A percentile compares a stretch with the other conserved stretches of the same genome.
Evolutionary conservation across 495 filamentous ascomycete species (phyloP).

Genomic region (Massariosphaeria phaeospora): DNA sequence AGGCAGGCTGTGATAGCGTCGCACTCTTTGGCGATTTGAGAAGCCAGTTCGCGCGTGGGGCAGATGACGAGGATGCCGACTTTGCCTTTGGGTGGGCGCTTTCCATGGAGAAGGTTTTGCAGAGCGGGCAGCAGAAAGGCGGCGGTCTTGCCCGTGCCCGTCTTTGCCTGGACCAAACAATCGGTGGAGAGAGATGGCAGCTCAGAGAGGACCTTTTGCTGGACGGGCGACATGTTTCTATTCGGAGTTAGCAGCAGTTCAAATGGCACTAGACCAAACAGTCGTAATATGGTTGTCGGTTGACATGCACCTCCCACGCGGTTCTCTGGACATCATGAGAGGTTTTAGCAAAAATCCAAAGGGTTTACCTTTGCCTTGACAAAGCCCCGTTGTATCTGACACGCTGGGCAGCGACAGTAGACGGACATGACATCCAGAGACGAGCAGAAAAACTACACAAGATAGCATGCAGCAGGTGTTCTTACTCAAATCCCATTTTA

Average conservation of each 20-base stretch:
- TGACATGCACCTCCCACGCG: no score
- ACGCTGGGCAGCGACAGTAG: no score
- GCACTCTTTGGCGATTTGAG: constrained; percentile 61
- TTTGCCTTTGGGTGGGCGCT: constrained; percentile 40
- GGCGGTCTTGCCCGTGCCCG: constrained; percentile 35
- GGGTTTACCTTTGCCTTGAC: no score
- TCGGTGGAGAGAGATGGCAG: constrained; percentile 51
- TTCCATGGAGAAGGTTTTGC: constrained; percentile 30
- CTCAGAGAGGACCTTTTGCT: constrained; percentile 50
- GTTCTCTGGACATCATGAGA: no score
- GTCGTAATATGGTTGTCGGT: no score
- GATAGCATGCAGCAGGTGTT: constrained; percentile 4
- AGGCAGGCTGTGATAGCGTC: constrained; percentile 48
- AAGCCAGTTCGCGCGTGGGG: constrained; percentile 61
- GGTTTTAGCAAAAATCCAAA: no score
- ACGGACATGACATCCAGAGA: no score
- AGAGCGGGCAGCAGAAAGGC: constrained; percentile 30
- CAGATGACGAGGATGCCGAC: constrained; percentile 61
- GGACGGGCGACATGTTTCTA: constrained; percentile 52
- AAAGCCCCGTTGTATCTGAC: no score
- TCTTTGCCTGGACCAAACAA: constrained; percentile 43
- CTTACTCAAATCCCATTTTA: constrained; percentile 31
- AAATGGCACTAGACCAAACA: no score
- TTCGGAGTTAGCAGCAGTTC: constrained; percentile 1
- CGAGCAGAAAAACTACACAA: no score